Percentiles rank a stretch among this genome's conserved stretches.
These are phyloP conservation scores for Rhododendron kiyosumense DNA, from an alignment of 148 eudicot genomes.

Conservation along the genomic window DNA sequence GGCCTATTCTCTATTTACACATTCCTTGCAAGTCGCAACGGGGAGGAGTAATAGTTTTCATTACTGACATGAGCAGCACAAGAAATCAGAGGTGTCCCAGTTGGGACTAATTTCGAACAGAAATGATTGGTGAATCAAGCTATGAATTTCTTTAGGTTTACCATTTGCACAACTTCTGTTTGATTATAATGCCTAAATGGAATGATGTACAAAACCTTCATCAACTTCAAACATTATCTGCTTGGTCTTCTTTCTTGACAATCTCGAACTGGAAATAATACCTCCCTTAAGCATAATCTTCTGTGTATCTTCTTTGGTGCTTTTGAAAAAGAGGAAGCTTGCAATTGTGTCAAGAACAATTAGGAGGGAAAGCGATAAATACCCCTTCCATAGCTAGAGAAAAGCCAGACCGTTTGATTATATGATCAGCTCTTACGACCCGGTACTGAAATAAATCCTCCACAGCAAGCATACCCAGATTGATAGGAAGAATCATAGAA, in stretches of 20 bases:
- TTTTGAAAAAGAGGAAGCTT: slow-evolving; percentile 18
- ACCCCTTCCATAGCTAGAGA: slow-evolving; percentile 16
- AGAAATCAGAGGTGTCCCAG: background rate
- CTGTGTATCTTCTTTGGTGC: background rate
- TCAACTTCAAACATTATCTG: background rate
- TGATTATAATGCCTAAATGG: background rate
- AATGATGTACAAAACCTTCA: background rate
- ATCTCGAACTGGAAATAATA: background rate
- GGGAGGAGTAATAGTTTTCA: no score
- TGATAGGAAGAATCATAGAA: slow-evolving; percentile 5
- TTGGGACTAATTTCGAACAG: background rate
- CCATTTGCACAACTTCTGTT: background rate
- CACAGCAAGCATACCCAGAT: slow-evolving; percentile 18
- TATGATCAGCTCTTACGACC: background rate
- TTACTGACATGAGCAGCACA: background rate
- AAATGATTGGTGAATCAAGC: background rate
- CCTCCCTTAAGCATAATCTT: background rate
- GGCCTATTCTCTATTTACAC: background rate
- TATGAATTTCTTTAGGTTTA: background rate
- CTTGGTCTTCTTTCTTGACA: slow-evolving; percentile 1
- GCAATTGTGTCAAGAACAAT: slow-evolving; percentile 15
- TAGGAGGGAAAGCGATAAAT: slow-evolving; percentile 11
- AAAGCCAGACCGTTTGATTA: background rate
- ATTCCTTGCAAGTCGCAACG: background rate
- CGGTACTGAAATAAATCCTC: slow-evolving; percentile 14